Conservation (phyloP, 2,329 filamentous ascomycete genomes). For the Thelonectria rubi region DNA sequence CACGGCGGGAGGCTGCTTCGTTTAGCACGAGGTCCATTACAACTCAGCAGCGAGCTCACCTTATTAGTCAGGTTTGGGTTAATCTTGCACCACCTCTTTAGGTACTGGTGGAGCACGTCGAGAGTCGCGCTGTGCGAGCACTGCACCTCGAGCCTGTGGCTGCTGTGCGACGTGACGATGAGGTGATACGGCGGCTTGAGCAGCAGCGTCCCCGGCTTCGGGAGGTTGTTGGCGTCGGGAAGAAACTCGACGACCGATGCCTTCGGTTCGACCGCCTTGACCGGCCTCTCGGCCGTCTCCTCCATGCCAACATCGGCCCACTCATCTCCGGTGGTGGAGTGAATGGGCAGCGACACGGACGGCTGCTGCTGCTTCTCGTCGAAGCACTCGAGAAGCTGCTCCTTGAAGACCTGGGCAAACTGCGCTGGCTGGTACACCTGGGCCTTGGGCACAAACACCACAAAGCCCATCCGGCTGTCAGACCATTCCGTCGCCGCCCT, state of each 20-base stretch:
- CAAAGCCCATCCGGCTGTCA: conserved; percentile 47
- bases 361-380: conserved; percentile 33
- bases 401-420: conserved; percentile 49
- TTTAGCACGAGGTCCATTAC: not conserved
- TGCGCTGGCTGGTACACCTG: conserved; percentile 45
- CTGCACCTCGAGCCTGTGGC: conserved; percentile 52
- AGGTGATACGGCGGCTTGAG: conserved; percentile 59
- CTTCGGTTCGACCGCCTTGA: not conserved
- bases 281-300: conserved; percentile 24
- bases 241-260: conserved; percentile 44
- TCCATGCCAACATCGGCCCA: conserved; percentile 56
- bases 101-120: conserved; percentile 55
- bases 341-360: conserved; percentile 26
- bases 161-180: conserved; percentile 46
- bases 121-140: conserved; percentile 59
- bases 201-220: conserved; percentile 59
- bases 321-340: conserved; percentile 48
- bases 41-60: conserved; percentile 38
- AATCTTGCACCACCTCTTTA: conserved; percentile 57
- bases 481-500: conserved; percentile 51
- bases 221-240: conserved; percentile 52
- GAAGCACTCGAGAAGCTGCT: conserved; percentile 49
- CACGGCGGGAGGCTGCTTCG: conserved; percentile 52
- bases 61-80: conserved; percentile 51
- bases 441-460: conserved; percentile 50